These are phyloP conservation scores for Fusarium proliferatum DNA, from an alignment of 2,329 filamentous ascomycete species.

Conservation along the genomic window DNA sequence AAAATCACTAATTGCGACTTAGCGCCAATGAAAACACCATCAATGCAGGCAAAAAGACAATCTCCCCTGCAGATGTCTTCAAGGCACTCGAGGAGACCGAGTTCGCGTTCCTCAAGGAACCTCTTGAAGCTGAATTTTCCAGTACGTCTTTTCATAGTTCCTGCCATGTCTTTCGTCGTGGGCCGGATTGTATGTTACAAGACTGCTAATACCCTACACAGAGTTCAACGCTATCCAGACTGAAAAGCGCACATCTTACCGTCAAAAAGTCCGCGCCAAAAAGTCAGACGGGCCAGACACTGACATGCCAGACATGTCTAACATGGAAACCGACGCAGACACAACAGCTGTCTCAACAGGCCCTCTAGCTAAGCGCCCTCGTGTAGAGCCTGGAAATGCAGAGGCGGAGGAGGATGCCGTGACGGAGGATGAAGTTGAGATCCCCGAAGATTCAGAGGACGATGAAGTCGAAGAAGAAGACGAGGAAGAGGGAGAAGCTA, in stretches of 20 bases:
- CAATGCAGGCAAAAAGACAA: constrained; percentile 78
- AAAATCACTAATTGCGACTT: constrained; percentile 8
- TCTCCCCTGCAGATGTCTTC: constrained; percentile 80
- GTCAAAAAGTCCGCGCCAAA: constrained; percentile 74
- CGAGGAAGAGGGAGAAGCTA: constrained; percentile 56
- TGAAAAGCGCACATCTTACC: constrained; percentile 79
- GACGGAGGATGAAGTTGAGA: constrained; percentile 57
- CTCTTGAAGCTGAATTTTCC: constrained; percentile 79
- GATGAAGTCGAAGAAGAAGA: constrained; percentile 59
- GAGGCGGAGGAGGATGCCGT: constrained; percentile 53
- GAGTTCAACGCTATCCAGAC: constrained; percentile 80
- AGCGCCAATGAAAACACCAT: constrained; percentile 80
- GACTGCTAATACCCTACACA: constrained; percentile 44
- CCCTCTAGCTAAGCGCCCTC: constrained; percentile 57
- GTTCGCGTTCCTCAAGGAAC: constrained; percentile 75
- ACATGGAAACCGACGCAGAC: constrained; percentile 45
- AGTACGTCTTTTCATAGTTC: constrained; percentile 62
- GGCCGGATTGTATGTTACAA: neutral
- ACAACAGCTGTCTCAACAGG: constrained; percentile 49
- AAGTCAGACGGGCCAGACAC: constrained; percentile 58
- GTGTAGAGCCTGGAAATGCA: constrained; percentile 55
- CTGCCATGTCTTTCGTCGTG: neutral
- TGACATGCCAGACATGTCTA: constrained; percentile 52
- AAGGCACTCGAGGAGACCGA: constrained; percentile 81
- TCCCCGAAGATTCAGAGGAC: constrained; percentile 60